A percentile compares a stretch with the other conserved stretches of the same genome.
These are phyloP conservation scores for Chamaenerion angustifolium DNA, from an alignment of 345 rosid genomes.

Conservation along the genomic window DNA sequence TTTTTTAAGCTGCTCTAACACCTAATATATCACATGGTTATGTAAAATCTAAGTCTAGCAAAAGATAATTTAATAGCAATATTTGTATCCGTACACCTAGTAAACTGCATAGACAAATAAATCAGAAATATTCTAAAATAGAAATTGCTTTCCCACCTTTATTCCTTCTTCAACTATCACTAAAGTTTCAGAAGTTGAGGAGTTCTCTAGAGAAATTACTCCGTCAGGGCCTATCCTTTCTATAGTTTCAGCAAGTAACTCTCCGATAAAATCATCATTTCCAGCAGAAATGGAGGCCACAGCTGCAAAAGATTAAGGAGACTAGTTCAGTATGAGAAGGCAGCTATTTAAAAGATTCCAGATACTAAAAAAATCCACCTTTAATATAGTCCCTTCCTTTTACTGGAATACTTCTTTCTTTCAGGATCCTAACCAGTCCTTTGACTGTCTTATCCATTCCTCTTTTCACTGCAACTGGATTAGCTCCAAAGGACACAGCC, in stretches of 20 bases:
- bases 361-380: slow-evolving; percentile 26
- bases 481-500: slow-evolving; percentile 72
- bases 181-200: slow-evolving; percentile 55
- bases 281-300: slow-evolving; percentile 91
- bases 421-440: slow-evolving; percentile 38
- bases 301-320: slow-evolving; percentile 30
- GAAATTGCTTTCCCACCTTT: slow-evolving; percentile 32
- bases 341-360: background rate
- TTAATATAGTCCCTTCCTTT: slow-evolving; percentile 48
- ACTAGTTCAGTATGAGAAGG: background rate
- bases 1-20: too few relatives aligned
- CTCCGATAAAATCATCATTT: slow-evolving; percentile 62
- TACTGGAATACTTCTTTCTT: slow-evolving; percentile 41
- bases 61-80: too few relatives aligned
- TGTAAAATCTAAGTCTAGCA: too few relatives aligned
- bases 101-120: too few relatives aligned
- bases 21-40: too few relatives aligned
- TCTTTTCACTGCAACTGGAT: slow-evolving; percentile 46
- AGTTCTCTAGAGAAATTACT: slow-evolving; percentile 62
- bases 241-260: slow-evolving; percentile 57
- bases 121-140: background rate
- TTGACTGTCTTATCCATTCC: slow-evolving; percentile 55
- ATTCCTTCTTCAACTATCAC: slow-evolving; percentile 75
- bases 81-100: too few relatives aligned
- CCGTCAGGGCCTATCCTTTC: slow-evolving; percentile 81